Evolutionary conservation across 768 basidiomycete genomes (phyloP).

Genomic region (Xerocomellus chrysenteron): DNA sequence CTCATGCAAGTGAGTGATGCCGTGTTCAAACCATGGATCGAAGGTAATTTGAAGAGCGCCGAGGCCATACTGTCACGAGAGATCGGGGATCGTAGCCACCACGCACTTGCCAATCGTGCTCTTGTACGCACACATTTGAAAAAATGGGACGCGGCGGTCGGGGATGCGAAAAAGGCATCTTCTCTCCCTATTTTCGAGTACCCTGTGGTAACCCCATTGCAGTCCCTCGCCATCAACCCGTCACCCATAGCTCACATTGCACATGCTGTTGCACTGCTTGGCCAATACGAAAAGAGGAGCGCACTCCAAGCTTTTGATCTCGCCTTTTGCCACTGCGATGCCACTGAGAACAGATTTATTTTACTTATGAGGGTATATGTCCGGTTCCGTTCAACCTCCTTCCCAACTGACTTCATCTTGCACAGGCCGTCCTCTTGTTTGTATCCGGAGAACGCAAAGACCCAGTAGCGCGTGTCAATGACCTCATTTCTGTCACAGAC

Average conservation of each 20-base stretch:
- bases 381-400: background rate
- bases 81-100: background rate
- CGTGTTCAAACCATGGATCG: background rate
- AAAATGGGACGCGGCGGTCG: background rate
- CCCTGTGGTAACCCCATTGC: background rate
- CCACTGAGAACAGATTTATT: background rate
- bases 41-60: background rate
- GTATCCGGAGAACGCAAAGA: background rate
- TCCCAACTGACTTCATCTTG: background rate
- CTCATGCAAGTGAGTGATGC: background rate
- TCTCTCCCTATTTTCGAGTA: background rate
- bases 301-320: background rate
- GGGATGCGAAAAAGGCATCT: background rate
- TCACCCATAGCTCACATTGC: background rate
- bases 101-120: background rate
- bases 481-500: background rate
- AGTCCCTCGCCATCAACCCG: background rate
- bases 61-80: background rate
- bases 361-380: background rate
- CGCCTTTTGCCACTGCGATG: background rate
- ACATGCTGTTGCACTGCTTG: background rate
- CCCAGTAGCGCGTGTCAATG: background rate
- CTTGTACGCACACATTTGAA: background rate
- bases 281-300: background rate
- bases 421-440: background rate